Percentiles rank a stretch among this genome's conserved stretches.
Conservation (phyloP, 441 rosid species). For the Erodium trifolium region DNA sequence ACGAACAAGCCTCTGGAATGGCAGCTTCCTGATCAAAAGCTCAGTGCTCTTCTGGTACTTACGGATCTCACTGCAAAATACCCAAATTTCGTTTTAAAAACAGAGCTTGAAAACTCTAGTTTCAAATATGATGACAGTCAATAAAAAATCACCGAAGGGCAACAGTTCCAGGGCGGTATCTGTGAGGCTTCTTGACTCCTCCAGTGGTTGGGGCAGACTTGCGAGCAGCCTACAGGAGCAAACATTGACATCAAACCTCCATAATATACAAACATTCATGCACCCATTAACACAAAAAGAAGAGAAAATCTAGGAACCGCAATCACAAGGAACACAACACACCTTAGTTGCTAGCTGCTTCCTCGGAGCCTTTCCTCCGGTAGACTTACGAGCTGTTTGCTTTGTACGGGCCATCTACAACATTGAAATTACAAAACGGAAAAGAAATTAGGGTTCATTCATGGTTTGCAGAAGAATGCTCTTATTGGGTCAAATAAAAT, state of each 20-base stretch:
- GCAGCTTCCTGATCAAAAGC: not conserved
- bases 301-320: too few species aligned
- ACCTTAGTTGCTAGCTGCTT: not conserved
- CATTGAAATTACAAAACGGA: too few species aligned
- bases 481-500: too few species aligned
- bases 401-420: too few species aligned
- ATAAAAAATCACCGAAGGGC: slow-evolving; percentile 36
- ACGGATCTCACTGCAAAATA: not conserved
- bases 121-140: too few species aligned
- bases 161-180: slow-evolving; percentile 55
- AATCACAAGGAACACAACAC: not conserved
- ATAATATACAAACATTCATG: too few species aligned
- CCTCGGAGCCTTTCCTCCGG: too few species aligned
- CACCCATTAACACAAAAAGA: not conserved
- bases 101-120: too few species aligned
- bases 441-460: too few species aligned
- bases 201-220: not conserved
- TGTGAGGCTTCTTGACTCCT: slow-evolving; percentile 53
- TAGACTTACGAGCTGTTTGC: too few species aligned
- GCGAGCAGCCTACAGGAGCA: not conserved
- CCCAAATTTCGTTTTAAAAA: too few species aligned
- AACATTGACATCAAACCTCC: not conserved
- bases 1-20: not conserved
- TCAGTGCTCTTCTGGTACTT: slow-evolving; percentile 53
- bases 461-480: too few species aligned